These are phyloP conservation scores for Pseudofabraea citricarpa DNA, from an alignment of 2,329 filamentous ascomycete genomes.

Conservation along the genomic window DNA sequence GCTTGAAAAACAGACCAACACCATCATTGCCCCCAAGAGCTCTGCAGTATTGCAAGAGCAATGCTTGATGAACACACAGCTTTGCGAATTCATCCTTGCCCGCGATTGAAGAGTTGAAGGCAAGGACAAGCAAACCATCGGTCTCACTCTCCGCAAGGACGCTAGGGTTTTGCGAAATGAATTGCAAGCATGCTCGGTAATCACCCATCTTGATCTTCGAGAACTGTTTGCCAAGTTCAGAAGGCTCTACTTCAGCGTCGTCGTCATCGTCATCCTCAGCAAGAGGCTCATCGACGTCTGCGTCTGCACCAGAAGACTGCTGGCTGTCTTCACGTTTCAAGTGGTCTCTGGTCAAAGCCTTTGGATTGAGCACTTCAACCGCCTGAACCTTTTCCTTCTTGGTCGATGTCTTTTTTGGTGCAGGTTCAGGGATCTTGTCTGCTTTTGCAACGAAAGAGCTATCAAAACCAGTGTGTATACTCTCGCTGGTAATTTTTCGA, in stretches of 20 bases:
- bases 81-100: conserved; percentile 70
- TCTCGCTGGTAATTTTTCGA: conserved; percentile 90
- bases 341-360: conserved; percentile 34
- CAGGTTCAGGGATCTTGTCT: conserved; percentile 24
- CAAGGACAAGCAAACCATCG: conserved; percentile 84
- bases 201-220: conserved; percentile 71
- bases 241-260: conserved; percentile 71
- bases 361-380: conserved; percentile 75
- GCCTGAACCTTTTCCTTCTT: conserved; percentile 42
- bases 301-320: conserved; percentile 54
- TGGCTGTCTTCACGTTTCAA: conserved; percentile 34
- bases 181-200: conserved; percentile 68
- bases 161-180: conserved; percentile 71
- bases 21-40: conserved; percentile 77
- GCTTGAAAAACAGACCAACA: conserved; percentile 90
- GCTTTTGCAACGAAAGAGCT: conserved; percentile 74
- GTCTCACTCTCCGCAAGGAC: conserved; percentile 83
- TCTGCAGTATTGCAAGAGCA: conserved; percentile 91
- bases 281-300: conserved; percentile 54
- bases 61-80: conserved; percentile 88
- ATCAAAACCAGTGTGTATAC: conserved; percentile 84
- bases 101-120: conserved; percentile 82
- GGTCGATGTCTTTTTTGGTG: conserved; percentile 23
- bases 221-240: conserved; percentile 74
- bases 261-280: conserved; percentile 59